Conservation (phyloP, 345 rosid genomes). For the Bretschneidera sinensis region DNA sequence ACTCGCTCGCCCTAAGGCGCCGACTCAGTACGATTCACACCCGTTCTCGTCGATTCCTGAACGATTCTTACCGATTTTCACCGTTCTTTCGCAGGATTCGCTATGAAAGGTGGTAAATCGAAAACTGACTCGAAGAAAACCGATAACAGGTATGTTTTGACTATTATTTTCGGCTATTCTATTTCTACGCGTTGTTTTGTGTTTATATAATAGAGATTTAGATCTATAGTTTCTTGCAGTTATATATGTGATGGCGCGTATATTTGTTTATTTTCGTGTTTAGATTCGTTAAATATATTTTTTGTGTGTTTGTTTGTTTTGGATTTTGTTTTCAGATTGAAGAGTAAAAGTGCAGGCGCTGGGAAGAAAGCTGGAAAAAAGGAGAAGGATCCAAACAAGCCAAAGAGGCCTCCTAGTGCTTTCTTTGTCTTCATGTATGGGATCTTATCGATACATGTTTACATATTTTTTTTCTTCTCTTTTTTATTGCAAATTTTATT, state of each 20-base stretch:
- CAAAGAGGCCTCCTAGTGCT: constrained; percentile 73
- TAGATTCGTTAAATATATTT: background rate
- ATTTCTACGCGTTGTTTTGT: background rate
- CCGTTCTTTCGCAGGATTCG: constrained; percentile 32
- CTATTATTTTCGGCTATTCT: background rate
- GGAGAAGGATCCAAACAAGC: constrained; percentile 70
- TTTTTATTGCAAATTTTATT: background rate
- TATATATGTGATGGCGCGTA: background rate
- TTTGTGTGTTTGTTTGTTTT: background rate
- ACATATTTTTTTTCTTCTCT: background rate
- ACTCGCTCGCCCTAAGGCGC: constrained; percentile 20
- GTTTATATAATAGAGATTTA: background rate
- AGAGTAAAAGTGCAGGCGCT: constrained; percentile 30
- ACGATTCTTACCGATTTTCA: constrained; percentile 22
- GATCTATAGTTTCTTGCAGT: constrained; percentile 15
- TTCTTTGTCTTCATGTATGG: constrained; percentile 74
- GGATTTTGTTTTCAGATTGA: constrained; percentile 38
- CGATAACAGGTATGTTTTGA: constrained; percentile 37
- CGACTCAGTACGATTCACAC: constrained; percentile 22
- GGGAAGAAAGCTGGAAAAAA: constrained; percentile 39
- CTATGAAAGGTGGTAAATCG: constrained; percentile 63
- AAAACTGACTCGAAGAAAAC: constrained; percentile 31
- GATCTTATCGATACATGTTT: background rate
- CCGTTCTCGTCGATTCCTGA: constrained; percentile 1
- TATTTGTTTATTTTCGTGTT: background rate